These are phyloP conservation scores for Yamadazyma taylorii DNA, from an alignment of 1,139 yeast species.

Conservation along the genomic window DNA sequence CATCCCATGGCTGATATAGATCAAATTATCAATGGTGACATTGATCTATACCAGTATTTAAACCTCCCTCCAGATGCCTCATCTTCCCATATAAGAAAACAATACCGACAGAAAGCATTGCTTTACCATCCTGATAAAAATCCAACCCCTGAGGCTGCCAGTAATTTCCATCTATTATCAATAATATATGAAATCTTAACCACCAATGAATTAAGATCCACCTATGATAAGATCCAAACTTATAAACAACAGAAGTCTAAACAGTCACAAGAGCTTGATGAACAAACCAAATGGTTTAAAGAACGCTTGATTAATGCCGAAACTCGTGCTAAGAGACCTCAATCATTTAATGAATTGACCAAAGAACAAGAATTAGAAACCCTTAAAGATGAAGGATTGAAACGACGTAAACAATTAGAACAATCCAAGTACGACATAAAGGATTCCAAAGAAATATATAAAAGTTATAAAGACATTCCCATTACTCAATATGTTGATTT, in stretches of 20 bases:
- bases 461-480: conserved; percentile 23
- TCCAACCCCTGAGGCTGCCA: conserved; percentile 29
- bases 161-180: conserved; percentile 38
- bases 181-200: conserved; percentile 42
- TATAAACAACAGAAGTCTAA: conserved; percentile 15
- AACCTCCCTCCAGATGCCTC: conserved; percentile 29
- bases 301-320: conserved; percentile 36
- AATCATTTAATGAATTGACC: conserved; percentile 11
- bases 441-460: conserved; percentile 13
- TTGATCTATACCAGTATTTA: conserved; percentile 36
- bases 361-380: conserved; percentile 24
- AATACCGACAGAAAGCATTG: conserved; percentile 79
- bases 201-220: conserved; percentile 24
- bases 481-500: conserved; percentile 6
- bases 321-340: conserved; percentile 11
- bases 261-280: conserved; percentile 21
- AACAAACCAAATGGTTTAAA: conserved; percentile 31
- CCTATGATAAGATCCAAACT: conserved; percentile 36
- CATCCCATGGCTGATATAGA: conserved; percentile 15
- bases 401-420: conserved; percentile 26
- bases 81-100: conserved; percentile 71
- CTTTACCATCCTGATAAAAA: conserved; percentile 67
- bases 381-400: conserved; percentile 32
- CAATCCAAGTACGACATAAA: conserved; percentile 1
- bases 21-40: conserved; percentile 27